A percentile compares a stretch with the other conserved stretches of the same genome.
phyloP scores from a whole-genome alignment of 2,329 filamentous ascomycete species.

The Pyricularia sp. region DNA sequence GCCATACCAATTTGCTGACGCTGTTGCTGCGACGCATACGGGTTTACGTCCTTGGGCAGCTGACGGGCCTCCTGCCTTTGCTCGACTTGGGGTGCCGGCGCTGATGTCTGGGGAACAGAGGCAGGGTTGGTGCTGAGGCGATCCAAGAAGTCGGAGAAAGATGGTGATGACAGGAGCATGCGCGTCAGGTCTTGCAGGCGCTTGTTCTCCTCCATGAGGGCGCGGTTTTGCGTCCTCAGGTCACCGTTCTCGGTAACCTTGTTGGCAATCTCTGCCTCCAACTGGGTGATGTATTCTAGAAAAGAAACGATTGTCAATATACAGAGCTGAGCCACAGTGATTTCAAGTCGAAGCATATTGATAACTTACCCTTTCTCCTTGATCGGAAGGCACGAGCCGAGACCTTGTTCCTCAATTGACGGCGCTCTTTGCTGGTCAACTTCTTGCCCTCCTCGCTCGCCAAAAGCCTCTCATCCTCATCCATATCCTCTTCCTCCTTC shows the following conservation, averaged over 20 bases:
- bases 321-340: too few relatives aligned
- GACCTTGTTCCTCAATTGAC: conserved; percentile 97
- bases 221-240: conserved; percentile 70
- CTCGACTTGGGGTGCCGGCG: conserved; percentile 25
- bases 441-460: conserved; percentile 99
- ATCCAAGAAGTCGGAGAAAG: conserved; percentile 75
- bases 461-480: conserved; percentile 87
- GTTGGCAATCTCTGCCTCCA: conserved; percentile 78
- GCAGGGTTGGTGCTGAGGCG: conserved; percentile 54
- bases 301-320: conserved; percentile 37
- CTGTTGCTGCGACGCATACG: conserved; percentile 45
- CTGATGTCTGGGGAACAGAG: conserved; percentile 24
- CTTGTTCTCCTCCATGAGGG: conserved; percentile 76
- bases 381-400: conserved; percentile 96
- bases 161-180: conserved; percentile 70
- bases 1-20: conserved; percentile 67
- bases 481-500: conserved; percentile 98
- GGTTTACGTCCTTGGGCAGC: conserved; percentile 57
- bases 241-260: conserved; percentile 80
- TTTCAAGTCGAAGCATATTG: too few relatives aligned
- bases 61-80: conserved; percentile 27
- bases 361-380: conserved; percentile 80
- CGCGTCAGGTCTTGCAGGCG: conserved; percentile 69
- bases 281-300: conserved; percentile 89
- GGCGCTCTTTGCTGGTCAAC: conserved; percentile 92